Evolutionary conservation across 805 yeast species (phyloP), one percentile per base, ranked within the genome.

Genomic region (Wickerhamomyces bovis): DNA sequence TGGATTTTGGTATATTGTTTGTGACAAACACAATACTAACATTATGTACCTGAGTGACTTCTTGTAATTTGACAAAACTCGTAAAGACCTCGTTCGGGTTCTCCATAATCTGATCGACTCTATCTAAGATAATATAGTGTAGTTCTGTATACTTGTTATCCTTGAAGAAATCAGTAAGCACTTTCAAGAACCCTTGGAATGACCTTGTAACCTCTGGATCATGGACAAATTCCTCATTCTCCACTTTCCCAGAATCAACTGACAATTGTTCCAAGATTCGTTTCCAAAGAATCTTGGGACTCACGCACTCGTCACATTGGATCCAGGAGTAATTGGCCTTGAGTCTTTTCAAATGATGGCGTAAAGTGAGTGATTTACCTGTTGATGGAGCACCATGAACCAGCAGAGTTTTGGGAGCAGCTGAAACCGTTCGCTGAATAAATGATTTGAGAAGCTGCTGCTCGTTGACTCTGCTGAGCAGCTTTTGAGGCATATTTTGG

Each of bases 281-380:
- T 41, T 53, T 57, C 52, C 57, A 54, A n/a, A 60, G 25, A 6
- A 57, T 48, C 46, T 52, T 58, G 3, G 51, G n/a, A 1, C 59
- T 50, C 2, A 59, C 49, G 44, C 64, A 60, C 33, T 60, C 60
- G 38, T 59, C 63, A 38, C 62, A 56, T 9, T 52, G 43, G 15
- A 60, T 46, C 50, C 55, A 46, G 5, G 59, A 42, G 43, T 44
- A 28, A n/a, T 47, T 44, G 21, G 50, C 57, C 2, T 38, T 19
- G 2, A 47, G 20, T 13, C 43, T 10, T 3, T 47, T 19, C 4
- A 60, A 28, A 3, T 53, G 49, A 11, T 46, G 26, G 9, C 20
- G 42, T 13, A 57, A 31, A 7, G 55, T 45, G 9, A 48, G 23
- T 6, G 62, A 45, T 41, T 60, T 60, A 15, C 63, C 63, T 3